Conservation (phyloP, 2,329 filamentous ascomycete species). For the Colletotrichum destructivum region DNA sequence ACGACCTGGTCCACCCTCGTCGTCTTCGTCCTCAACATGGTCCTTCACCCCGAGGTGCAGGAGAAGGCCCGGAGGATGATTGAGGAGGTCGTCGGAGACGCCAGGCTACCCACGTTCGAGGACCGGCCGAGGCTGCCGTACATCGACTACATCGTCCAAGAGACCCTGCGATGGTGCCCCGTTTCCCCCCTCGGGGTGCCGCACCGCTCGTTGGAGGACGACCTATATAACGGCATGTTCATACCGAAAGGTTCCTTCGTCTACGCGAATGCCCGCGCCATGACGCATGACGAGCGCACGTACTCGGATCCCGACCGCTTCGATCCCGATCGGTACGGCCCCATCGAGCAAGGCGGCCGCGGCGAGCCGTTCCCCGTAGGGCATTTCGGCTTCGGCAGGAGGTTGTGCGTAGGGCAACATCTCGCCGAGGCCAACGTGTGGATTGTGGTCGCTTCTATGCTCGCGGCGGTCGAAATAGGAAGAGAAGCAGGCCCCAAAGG, state of each 20-base stretch:
- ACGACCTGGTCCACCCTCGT: slow-evolving; percentile 60
- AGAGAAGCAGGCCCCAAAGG: slow-evolving; percentile 52
- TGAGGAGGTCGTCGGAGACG: slow-evolving; percentile 61
- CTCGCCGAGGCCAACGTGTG: slow-evolving; percentile 66
- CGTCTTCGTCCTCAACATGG: slow-evolving; percentile 35
- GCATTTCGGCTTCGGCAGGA: slow-evolving; percentile 60
- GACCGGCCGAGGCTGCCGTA: slow-evolving; percentile 62
- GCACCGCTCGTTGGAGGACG: slow-evolving; percentile 63
- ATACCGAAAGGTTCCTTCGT: slow-evolving; percentile 67
- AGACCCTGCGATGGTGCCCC: slow-evolving; percentile 62
- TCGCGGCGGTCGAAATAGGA: slow-evolving; percentile 56
- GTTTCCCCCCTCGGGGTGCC: slow-evolving; percentile 67
- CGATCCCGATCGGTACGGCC: slow-evolving; percentile 62
- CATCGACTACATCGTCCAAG: slow-evolving; percentile 63
- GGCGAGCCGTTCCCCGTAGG: slow-evolving; percentile 63
- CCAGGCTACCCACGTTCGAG: slow-evolving; percentile 61
- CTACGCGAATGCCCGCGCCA: slow-evolving; percentile 59
- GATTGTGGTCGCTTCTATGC: slow-evolving; percentile 56
- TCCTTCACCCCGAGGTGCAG: slow-evolving; percentile 58
- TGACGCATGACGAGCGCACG: slow-evolving; percentile 56
- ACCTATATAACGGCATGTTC: slow-evolving; percentile 68
- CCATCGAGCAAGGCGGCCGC: slow-evolving; percentile 46
- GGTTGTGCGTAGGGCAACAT: slow-evolving; percentile 62
- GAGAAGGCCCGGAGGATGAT: slow-evolving; percentile 60
- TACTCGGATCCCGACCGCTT: slow-evolving; percentile 61